Base-by-base conservation (phyloP, 345 rosid species). In the Eucalyptus pauciflora region DNA sequence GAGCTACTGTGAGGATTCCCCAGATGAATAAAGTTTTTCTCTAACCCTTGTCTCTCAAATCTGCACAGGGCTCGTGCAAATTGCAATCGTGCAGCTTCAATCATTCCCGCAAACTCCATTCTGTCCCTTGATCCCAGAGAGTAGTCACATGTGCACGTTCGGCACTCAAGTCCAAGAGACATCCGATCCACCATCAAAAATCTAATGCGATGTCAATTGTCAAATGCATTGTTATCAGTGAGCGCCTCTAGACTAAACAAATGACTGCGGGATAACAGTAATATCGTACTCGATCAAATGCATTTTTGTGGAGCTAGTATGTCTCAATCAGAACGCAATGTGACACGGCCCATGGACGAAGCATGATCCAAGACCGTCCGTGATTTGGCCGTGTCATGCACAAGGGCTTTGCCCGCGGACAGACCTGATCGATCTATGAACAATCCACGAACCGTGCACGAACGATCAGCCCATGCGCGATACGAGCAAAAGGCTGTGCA, bases 291-390 rank as follows among this genome's bases (percentile, higher is more conserved):
- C 76, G 3, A 31, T n/a, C 41, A 64, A 64, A 64, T n/a, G 27
- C 27, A 37, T 18, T 76, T 76, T 41, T 8, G 5, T 18, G 25
- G 27, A 18, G 48, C 83, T 18, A 10, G 25, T 3, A 10, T 1
- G 5, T 10, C 46, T 37, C 27, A 20, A 20, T 76, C 5, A 37
- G 5, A 76, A 8, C 2, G 4, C 56, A 52, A 52, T 18, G 56
- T 52, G 24, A 18, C 56, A 1, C 0, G 24, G 56, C 4, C 24
- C 8, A 7, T 4, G 1, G 4, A 52, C 1, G 8, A 18, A 18
- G 24, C 56, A 52, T 52, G 4, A 52, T 52, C 7, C 56, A 18
- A 18, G 24, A 18, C 1, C 0, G 2, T 18, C 1, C 0, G 24
- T 52, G 56, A 52, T 52, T 51, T 0, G 4, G 4, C 24, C 0